phyloP scores from a whole-genome alignment of 495 filamentous ascomycete genomes.

The Podospora bellae-mahoneyi region DNA sequence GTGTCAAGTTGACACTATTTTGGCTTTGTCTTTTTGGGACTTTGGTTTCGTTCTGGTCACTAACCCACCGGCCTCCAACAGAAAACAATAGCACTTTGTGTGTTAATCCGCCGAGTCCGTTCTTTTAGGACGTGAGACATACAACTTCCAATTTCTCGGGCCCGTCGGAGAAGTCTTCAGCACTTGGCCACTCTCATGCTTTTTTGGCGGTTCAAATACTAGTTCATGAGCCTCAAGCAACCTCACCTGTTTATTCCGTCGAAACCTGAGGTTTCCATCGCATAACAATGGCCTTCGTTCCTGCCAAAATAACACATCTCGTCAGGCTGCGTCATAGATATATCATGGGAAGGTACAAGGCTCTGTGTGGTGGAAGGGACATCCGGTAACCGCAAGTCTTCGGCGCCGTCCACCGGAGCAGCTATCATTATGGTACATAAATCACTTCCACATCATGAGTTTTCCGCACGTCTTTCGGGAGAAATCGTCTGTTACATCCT shows the following conservation, averaged over 20 bases:
- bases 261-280: not conserved
- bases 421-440: not conserved
- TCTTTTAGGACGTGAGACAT: not conserved
- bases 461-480: not conserved
- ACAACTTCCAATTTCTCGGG: not conserved
- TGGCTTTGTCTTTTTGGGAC: not conserved
- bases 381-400: not conserved
- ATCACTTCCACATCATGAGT: not conserved
- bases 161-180: not conserved
- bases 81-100: not conserved
- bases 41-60: not conserved
- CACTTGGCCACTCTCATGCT: not conserved
- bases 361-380: not conserved
- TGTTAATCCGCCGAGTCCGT: not conserved
- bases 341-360: not conserved
- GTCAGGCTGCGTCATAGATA: not conserved
- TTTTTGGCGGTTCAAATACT: not conserved
- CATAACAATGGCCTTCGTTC: not conserved
- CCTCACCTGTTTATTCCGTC: not conserved
- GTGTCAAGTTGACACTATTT: constrained; percentile 9
- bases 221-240: not conserved
- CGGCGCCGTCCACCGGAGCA: not conserved
- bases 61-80: not conserved
- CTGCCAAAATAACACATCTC: not conserved
- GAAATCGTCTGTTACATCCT: not conserved